Base-by-base conservation (phyloP, 257 asterid genomes). In the Solanum sitiens region DNA sequence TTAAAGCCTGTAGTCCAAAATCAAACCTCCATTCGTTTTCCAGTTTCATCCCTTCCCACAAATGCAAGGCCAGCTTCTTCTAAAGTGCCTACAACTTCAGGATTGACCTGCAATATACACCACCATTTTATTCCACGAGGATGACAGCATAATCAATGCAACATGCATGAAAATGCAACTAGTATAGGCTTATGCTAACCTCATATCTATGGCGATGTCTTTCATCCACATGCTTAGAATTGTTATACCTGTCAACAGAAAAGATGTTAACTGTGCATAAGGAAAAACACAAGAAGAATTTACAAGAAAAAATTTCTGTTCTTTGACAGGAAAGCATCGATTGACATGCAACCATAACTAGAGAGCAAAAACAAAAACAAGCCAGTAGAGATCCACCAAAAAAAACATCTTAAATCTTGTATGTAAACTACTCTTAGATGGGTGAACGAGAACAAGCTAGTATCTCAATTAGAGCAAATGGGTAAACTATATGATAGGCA, bases 181-280 rank as follows among this genome's bases (percentile, higher is more conserved):
- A 50, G 86, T 50, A 68, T 39, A 77, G 25, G 87, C 87, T 47
- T 61, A 86, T 75, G 87, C 88, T 87, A 86, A 96, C 99, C 99
- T 96, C 99, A 25, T 96, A 95, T 94, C 98, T 94, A 91, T 96
- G 99, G 73, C 99, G 93, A 89, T 96, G 99, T 14, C 99, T 92
- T 89, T 95, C 98, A 91, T 96, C 96, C 88, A 96, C 96, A 85
- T 93, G 90, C 30, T 95, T 91, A 23, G 95, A 88, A 89, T 88
- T 93, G 53, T 90, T 95, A 90, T 96, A 96, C 92, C 98, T 96
- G 87, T 85, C 80, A 85, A 42, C 77, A 87, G 80, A 56, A 15
- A 91, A 63, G 70, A 56, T 45, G 89, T 86, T 74, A 63, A 76
- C 20, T 12, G 4, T 71, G 61, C 71, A 63, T 35, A 25, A 18